Conservation (phyloP, 2,329 filamentous ascomycete genomes). For the Diaporthe sp. region DNA sequence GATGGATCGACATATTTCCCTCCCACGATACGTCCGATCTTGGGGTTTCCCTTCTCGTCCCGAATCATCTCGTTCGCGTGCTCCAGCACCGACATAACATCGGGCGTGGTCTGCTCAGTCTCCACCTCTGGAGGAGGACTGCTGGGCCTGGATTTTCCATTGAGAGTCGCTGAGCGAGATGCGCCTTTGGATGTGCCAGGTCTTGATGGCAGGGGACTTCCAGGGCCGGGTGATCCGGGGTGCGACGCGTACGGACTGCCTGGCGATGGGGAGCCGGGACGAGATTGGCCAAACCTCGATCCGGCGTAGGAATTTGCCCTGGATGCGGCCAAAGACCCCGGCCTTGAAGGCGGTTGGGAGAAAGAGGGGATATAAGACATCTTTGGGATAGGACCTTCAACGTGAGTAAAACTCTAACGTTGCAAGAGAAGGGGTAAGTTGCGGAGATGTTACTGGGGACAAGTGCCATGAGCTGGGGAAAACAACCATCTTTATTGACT, state of each 20-base stretch:
- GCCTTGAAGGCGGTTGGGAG: conserved; percentile 30
- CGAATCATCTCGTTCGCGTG: conserved; percentile 25
- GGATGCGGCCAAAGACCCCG: conserved; percentile 34
- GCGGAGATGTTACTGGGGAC: conserved; percentile 11
- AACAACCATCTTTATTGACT: conserved; percentile 24
- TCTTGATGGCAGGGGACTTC: conserved; percentile 30
- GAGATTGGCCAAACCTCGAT: conserved; percentile 20
- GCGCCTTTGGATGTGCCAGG: conserved; percentile 30
- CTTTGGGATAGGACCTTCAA: neutral
- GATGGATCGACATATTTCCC: conserved; percentile 48
- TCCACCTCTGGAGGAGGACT: conserved; percentile 17
- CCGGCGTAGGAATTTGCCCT: conserved; percentile 32
- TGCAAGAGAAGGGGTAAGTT: conserved; percentile 9
- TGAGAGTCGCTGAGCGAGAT: conserved; percentile 11
- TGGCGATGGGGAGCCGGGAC: conserved; percentile 11
- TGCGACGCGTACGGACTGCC: conserved; percentile 15
- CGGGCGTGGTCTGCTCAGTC: conserved; percentile 33
- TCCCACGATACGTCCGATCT: conserved; percentile 49
- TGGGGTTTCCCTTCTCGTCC: conserved; percentile 36
- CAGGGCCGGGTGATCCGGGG: conserved; percentile 19
- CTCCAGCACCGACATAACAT: conserved; percentile 30
- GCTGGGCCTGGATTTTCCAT: conserved; percentile 26
- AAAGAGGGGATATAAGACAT: conserved; percentile 36
- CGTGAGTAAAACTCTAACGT: conserved; percentile 15
- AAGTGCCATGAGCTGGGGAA: conserved; percentile 30